Evolutionary conservation across 2,329 filamentous ascomycete genomes (phyloP).

Genomic region (Aciculosporium take): DNA sequence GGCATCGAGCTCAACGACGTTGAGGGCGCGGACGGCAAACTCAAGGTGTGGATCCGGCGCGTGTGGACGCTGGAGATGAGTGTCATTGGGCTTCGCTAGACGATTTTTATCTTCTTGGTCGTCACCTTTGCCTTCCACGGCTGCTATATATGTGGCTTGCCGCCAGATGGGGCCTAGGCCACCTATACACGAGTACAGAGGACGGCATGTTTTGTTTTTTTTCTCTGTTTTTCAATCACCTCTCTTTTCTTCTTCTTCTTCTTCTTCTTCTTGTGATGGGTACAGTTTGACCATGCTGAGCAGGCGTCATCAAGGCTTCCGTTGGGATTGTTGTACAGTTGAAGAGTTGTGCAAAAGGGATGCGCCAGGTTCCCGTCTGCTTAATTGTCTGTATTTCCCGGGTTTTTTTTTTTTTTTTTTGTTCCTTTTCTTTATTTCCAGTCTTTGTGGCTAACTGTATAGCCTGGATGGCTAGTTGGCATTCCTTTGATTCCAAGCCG

Average conservation of each 20-base stretch:
- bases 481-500: too few relatives aligned
- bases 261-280: not conserved
- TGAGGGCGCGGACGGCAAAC: slow-evolving; percentile 75
- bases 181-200: not conserved
- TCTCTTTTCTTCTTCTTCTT: not conserved
- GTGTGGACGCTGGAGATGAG: slow-evolving; percentile 99
- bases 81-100: slow-evolving; percentile 66
- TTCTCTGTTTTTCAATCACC: not conserved
- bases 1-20: slow-evolving; percentile 83
- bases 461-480: too few relatives aligned
- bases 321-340: not conserved
- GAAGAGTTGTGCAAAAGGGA: not conserved
- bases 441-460: too few relatives aligned
- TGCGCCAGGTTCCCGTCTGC: not conserved
- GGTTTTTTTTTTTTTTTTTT: not conserved
- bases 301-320: slow-evolving; percentile 7
- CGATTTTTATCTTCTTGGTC: not conserved
- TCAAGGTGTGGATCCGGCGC: slow-evolving; percentile 96
- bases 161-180: not conserved
- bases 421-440: too few relatives aligned
- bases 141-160: not conserved
- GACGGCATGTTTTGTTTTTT: slow-evolving; percentile 1
- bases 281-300: slow-evolving; percentile 4
- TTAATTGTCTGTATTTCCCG: not conserved
- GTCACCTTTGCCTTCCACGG: not conserved